Conservation (phyloP, 768 basidiomycete genomes). For the Cyclocybe aegerita region DNA sequence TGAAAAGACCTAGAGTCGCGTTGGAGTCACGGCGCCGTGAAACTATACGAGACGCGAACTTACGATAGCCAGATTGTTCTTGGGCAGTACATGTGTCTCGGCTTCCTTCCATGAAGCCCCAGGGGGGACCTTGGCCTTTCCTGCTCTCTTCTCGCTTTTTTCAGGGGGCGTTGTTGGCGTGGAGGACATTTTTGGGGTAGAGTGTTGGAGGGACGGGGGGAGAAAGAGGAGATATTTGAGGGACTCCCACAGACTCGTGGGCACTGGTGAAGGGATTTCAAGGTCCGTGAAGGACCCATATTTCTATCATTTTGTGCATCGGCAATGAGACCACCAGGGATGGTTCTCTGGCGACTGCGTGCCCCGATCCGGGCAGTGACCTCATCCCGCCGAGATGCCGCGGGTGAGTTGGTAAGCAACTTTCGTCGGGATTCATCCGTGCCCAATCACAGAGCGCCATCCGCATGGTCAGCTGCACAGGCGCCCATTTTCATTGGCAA, state of each 20-base stretch:
- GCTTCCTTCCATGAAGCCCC: constrained; percentile 55
- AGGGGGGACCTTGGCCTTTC: constrained; percentile 23
- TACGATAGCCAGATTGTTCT: constrained; percentile 50
- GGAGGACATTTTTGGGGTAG: constrained; percentile 6
- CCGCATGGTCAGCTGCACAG: no score
- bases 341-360: neutral
- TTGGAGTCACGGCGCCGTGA: neutral
- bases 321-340: neutral
- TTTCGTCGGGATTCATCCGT: no score
- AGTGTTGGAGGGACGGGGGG: neutral
- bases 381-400: constrained; percentile 31
- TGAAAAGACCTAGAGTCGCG: constrained; percentile 37
- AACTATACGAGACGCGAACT: constrained; percentile 10
- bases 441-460: no score
- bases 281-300: constrained; percentile 2
- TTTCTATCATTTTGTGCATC: constrained; percentile 2
- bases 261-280: neutral
- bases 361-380: constrained; percentile 5
- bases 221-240: neutral
- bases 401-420: neutral
- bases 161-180: neutral
- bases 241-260: constrained; percentile 7
- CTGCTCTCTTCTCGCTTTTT: constrained; percentile 5
- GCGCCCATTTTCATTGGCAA: no score
- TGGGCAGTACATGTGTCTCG: constrained; percentile 57